Percentiles rank a stretch among this genome's conserved stretches.
Evolutionary conservation across 768 basidiomycete species (phyloP).

Genomic region (Gymnopilus junonius): DNA sequence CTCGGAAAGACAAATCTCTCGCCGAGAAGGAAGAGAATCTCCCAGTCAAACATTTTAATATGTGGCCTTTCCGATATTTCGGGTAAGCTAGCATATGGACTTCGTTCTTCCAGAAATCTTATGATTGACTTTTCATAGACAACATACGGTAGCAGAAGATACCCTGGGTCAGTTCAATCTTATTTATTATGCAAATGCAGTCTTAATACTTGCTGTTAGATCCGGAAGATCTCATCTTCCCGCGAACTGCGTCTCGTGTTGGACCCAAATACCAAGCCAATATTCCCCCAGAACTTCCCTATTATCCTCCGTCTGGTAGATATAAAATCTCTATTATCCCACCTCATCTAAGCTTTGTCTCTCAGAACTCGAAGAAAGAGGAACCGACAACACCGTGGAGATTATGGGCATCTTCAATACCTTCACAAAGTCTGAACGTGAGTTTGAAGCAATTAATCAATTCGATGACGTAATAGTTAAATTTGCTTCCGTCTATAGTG

Average conservation of each 20-base stretch:
- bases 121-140: conserved; percentile 44
- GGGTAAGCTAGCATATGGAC: conserved; percentile 61
- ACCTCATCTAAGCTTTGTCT: conserved; percentile 14
- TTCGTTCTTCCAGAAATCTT: background rate
- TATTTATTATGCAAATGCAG: conserved; percentile 17
- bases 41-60: conserved; percentile 82
- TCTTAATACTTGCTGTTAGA: conserved; percentile 52
- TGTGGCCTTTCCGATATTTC: conserved; percentile 97
- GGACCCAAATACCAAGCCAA: conserved; percentile 85
- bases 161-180: conserved; percentile 66
- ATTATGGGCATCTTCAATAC: conserved; percentile 67
- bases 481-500: conserved; percentile 39
- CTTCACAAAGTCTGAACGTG: conserved; percentile 72
- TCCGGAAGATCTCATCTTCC: conserved; percentile 96
- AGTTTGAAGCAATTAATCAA: conserved; percentile 25
- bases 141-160: conserved; percentile 91
- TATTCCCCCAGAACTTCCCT: conserved; percentile 50
- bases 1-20: conserved; percentile 73
- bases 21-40: conserved; percentile 80
- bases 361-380: conserved; percentile 66
- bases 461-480: conserved; percentile 24
- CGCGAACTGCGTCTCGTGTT: conserved; percentile 89
- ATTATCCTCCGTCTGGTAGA: conserved; percentile 43
- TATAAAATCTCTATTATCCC: background rate
- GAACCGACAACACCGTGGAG: conserved; percentile 74